phyloP scores from a whole-genome alignment of 2,329 filamentous ascomycete species.

The Fusarium sarcochroum region DNA sequence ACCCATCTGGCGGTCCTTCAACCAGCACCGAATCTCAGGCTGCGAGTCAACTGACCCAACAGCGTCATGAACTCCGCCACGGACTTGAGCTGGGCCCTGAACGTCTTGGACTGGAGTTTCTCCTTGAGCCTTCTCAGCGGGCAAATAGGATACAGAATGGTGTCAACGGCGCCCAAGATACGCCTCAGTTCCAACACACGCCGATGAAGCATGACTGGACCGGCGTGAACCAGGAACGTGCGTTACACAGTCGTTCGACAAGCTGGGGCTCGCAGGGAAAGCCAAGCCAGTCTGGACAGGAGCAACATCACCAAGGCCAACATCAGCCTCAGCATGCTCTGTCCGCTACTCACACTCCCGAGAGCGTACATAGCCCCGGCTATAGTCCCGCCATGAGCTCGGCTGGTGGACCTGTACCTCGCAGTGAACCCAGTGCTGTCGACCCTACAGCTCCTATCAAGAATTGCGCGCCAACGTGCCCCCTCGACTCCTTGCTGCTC shows the following conservation, averaged over 20 bases:
- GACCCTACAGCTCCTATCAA: conserved; percentile 59
- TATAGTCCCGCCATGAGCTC: conserved; percentile 42
- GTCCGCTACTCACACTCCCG: conserved; percentile 39
- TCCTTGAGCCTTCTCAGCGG: conserved; percentile 73
- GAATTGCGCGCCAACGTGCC: conserved; percentile 78
- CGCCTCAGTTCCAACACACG: conserved; percentile 59
- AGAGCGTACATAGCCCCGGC: conserved; percentile 41
- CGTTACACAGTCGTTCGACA: conserved; percentile 41
- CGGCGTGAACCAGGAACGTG: conserved; percentile 47
- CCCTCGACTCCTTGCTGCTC: conserved; percentile 83
- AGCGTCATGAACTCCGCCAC: conserved; percentile 65
- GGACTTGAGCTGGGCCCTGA: conserved; percentile 74
- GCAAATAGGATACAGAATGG: conserved; percentile 67
- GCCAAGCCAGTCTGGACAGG: conserved; percentile 27
- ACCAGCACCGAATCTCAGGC: conserved; percentile 32
- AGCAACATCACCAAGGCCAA: conserved; percentile 38
- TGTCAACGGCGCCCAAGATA: conserved; percentile 63
- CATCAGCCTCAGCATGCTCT: conserved; percentile 30
- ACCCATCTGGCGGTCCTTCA: conserved; percentile 6
- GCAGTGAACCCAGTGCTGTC: conserved; percentile 35
- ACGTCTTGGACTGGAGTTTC: conserved; percentile 79
- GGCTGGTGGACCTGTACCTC: conserved; percentile 31
- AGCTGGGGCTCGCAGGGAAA: conserved; percentile 46
- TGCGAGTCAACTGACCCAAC: conserved; percentile 58
- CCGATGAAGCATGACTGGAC: conserved; percentile 68